Percentiles rank a stretch among this genome's conserved stretches.
Conservation (phyloP, 805 yeast genomes). For the Wickerhamomyces alni region DNA sequence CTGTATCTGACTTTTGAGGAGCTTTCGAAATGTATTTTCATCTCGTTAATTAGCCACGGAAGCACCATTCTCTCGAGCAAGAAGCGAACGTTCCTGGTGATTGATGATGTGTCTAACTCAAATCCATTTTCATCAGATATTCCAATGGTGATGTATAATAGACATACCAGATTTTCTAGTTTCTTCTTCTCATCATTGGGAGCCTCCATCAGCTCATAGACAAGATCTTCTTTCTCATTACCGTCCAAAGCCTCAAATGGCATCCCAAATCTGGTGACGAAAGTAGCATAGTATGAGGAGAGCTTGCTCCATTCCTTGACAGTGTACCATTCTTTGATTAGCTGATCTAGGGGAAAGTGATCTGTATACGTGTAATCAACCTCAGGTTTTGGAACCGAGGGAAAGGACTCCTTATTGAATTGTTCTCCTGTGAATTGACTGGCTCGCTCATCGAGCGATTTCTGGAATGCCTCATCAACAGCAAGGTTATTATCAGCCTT, state of each 20-base stretch:
- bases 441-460: conserved; percentile 29
- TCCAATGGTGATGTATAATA: conserved; percentile 14
- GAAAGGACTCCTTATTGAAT: conserved; percentile 16
- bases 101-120: conserved; percentile 2
- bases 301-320: conserved; percentile 21
- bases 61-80: conserved; percentile 5
- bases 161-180: conserved; percentile 1
- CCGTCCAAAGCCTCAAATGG: conserved; percentile 9
- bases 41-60: conserved; percentile 2
- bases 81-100: conserved; percentile 7
- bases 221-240: conserved; percentile 12
- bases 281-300: not conserved
- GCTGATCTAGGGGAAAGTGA: conserved; percentile 29
- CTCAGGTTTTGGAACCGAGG: conserved; percentile 32
- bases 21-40: conserved; percentile 7
- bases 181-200: not conserved
- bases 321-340: conserved; percentile 44
- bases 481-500: conserved; percentile 23
- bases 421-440: conserved; percentile 22
- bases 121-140: conserved; percentile 6
- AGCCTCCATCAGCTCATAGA: conserved; percentile 6
- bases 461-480: conserved; percentile 29
- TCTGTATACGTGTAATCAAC: conserved; percentile 39
- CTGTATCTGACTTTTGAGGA: conserved; percentile 2
- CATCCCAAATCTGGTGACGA: conserved; percentile 5